phyloP scores from a whole-genome alignment of 2,329 filamentous ascomycete genomes.

The Teratosphaeria nubilosa region DNA sequence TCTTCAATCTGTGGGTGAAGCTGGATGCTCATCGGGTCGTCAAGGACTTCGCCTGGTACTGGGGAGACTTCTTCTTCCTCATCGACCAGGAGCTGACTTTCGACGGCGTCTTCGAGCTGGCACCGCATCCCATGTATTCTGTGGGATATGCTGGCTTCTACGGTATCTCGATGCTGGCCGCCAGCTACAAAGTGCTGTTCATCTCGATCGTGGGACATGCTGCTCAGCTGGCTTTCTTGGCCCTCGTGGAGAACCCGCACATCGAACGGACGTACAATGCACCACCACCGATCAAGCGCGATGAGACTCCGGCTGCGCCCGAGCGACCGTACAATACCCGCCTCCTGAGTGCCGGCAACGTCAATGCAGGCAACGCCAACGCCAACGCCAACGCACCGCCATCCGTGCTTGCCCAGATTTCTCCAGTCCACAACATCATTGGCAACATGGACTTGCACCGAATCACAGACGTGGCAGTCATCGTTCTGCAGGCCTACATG shows the following conservation, averaged over 20 bases:
- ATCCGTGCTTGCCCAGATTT: conserved; percentile 31
- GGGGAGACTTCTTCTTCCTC: conserved; percentile 98
- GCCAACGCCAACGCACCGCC: conserved; percentile 23
- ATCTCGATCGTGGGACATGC: conserved; percentile 93
- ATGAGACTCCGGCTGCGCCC: conserved; percentile 38
- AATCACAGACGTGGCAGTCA: conserved; percentile 69
- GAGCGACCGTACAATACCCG: conserved; percentile 29
- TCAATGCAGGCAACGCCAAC: not conserved
- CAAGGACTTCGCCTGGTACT: conserved; percentile 99
- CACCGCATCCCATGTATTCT: conserved; percentile 97
- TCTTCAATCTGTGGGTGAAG: conserved; percentile 98
- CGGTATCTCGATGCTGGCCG: conserved; percentile 94
- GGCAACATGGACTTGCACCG: conserved; percentile 88
- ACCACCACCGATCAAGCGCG: conserved; percentile 50
- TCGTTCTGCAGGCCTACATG: conserved; percentile 68
- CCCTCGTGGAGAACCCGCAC: conserved; percentile 88
- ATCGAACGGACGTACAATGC: conserved; percentile 97
- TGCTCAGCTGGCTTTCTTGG: conserved; percentile 86
- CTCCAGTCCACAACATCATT: conserved; percentile 70
- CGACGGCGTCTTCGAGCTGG: conserved; percentile 98
- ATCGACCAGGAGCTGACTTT: conserved; percentile 97
- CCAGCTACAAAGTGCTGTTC: conserved; percentile 93
- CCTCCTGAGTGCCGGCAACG: conserved; percentile 28
- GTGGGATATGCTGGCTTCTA: conserved; percentile 98
- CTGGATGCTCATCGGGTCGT: conserved; percentile 94